phyloP scores from a whole-genome alignment of 73 alveolate species.

The Stentor coeruleus region DNA sequence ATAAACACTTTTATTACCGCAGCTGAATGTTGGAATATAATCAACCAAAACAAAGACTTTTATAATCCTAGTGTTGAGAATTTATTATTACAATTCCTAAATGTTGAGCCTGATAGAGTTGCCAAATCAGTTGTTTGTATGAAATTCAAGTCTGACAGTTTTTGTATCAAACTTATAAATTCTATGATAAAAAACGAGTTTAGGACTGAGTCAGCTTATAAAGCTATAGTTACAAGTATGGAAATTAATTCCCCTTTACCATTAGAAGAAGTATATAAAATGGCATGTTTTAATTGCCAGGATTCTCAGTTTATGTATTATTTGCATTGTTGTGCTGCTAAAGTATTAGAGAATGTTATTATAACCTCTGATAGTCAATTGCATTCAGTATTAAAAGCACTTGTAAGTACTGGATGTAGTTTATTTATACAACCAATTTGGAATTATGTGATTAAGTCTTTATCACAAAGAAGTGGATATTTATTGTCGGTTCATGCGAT shows the following conservation, averaged over 20 bases:
- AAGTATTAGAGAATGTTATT: neutral
- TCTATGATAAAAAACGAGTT: neutral
- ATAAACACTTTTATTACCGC: neutral
- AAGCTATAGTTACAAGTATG: neutral
- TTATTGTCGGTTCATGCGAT: neutral
- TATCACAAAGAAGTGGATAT: neutral
- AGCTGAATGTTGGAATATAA: neutral
- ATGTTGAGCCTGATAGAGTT: neutral
- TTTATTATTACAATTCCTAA: neutral
- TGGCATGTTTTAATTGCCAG: neutral
- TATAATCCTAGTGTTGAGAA: neutral
- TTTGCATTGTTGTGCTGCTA: neutral
- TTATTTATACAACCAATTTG: constrained; percentile 11
- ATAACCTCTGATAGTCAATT: neutral
- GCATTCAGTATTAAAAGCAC: neutral
- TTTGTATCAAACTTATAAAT: neutral
- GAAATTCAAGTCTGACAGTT: neutral
- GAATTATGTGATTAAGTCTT: neutral
- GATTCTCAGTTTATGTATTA: neutral
- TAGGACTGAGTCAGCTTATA: neutral
- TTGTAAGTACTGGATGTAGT: neutral
- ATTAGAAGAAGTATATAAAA: neutral
- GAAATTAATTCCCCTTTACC: neutral
- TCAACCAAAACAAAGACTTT: neutral
- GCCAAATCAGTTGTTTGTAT: neutral